phyloP scores from a whole-genome alignment of 1,284 basidiomycete species.

The Heterobasidion irregulare region DNA sequence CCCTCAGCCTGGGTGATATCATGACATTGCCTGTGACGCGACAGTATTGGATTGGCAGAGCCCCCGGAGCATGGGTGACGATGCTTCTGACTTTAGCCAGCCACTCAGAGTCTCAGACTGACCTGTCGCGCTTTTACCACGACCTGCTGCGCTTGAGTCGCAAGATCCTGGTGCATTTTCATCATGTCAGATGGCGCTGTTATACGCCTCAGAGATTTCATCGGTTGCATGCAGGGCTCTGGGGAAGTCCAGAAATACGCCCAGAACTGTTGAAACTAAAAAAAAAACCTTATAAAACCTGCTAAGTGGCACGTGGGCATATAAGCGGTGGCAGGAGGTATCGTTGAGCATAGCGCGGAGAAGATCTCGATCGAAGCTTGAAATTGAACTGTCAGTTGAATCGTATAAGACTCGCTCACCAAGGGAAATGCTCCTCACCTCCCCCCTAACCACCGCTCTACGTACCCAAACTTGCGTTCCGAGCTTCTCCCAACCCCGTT shows the following conservation, averaged over 20 bases:
- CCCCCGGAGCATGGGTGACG: neutral
- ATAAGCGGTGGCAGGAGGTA: conserved; percentile 9
- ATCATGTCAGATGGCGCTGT: no score
- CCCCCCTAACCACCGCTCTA: conserved; percentile 4
- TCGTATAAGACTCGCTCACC: conserved; percentile 10
- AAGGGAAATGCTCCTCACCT: conserved; percentile 7
- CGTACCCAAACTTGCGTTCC: neutral
- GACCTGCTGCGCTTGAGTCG: no score
- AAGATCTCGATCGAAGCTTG: conserved; percentile 13
- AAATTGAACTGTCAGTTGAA: conserved; percentile 11
- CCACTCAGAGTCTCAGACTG: neutral
- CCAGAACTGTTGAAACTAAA: no score
- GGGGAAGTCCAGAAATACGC: no score
- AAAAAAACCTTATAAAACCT: no score
- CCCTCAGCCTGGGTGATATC: neutral
- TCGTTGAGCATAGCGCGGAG: conserved; percentile 8
- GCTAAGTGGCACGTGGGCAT: neutral
- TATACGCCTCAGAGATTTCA: no score
- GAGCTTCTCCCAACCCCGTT: neutral
- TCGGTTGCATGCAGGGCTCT: no score
- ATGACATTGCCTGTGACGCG: conserved; percentile 3
- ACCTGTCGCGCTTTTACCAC: no score
- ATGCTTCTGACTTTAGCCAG: neutral
- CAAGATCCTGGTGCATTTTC: no score
- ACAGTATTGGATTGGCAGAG: neutral